Base-by-base conservation (phyloP, 768 basidiomycete genomes). In the Rubroboletus satanas region DNA sequence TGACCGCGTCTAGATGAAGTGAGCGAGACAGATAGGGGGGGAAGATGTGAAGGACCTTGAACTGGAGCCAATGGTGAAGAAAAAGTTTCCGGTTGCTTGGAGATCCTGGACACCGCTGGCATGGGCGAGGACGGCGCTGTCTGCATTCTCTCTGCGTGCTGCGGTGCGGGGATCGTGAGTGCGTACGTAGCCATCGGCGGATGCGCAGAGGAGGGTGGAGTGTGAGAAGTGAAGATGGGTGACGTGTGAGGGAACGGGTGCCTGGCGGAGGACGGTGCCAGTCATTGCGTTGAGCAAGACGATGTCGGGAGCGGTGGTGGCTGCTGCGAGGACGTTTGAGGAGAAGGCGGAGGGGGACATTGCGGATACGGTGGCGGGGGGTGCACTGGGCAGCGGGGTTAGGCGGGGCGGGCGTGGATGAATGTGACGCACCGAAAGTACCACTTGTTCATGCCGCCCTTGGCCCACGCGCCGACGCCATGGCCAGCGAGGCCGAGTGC, bases 401-500 rank as follows among this genome's bases (percentile, higher is more conserved):
- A 55, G 49, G 28, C 45, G 26, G 36, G 35, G 12, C 28, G 43
- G 51, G 38, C 0, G 8, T 0, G 47, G 23, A 2, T 0, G 31
- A 6, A 1, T 18, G 10, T 26, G 35, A 68, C 84, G 61, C 63
- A 90, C 90, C 79, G 80, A 69, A 77, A 82, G 64, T 76, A 88
- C 90, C 90, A 93, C 69, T 84, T 90, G 72, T 90, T 93, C 69
- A 83, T 77, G 28, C 90, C 91, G 43, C 90, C 91, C 70, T 92
- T 93, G 12, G 81, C 73, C 90, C 90, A 93, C 35, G 85, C 81
- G 35, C 90, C 90, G 32, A 93, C 54, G 14, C 89, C 87, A 41
- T 81, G 74, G 21, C 83, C 79, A n/a, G 79, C 75, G 37, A 77
- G 62, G 29, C 83, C 81, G 54, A 80, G 69, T 14, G 87, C 89